phyloP scores from a whole-genome alignment of 75 land plant species.

The Picea sitchensis region DNA sequence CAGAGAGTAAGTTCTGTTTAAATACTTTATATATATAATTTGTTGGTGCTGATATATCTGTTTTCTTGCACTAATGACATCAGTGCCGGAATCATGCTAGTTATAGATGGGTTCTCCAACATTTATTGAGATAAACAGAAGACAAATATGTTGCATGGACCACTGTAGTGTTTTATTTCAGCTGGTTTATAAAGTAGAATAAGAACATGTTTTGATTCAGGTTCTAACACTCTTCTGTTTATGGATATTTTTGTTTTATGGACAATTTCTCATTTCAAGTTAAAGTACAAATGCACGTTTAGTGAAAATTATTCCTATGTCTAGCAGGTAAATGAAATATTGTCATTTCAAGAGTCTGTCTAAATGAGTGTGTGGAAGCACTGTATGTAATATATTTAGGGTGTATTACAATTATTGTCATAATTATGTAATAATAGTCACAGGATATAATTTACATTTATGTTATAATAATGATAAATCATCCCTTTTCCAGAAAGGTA shows the following conservation, averaged over 20 bases:
- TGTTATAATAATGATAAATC: no score
- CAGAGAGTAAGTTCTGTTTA: conserved; percentile 60
- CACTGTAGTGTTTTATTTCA: neutral
- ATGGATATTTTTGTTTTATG: neutral
- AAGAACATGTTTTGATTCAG: neutral
- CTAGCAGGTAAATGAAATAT: neutral
- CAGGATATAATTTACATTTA: no score
- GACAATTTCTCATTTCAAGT: neutral
- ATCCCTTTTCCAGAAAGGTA: no score
- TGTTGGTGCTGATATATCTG: neutral
- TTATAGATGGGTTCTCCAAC: neutral
- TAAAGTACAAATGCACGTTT: neutral
- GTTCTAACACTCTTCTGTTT: neutral
- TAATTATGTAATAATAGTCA: no score
- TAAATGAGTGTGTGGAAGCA: neutral
- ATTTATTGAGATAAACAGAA: neutral
- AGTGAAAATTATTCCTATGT: neutral
- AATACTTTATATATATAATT: no score
- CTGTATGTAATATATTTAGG: neutral
- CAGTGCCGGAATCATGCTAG: neutral
- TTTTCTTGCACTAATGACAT: neutral
- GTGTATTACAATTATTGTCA: no score
- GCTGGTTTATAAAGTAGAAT: neutral
- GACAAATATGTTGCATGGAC: neutral
- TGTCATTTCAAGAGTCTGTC: neutral